These are phyloP conservation scores for Hemileccinum rubropunctum DNA, from an alignment of 768 basidiomycete genomes.

Conservation along the genomic window DNA sequence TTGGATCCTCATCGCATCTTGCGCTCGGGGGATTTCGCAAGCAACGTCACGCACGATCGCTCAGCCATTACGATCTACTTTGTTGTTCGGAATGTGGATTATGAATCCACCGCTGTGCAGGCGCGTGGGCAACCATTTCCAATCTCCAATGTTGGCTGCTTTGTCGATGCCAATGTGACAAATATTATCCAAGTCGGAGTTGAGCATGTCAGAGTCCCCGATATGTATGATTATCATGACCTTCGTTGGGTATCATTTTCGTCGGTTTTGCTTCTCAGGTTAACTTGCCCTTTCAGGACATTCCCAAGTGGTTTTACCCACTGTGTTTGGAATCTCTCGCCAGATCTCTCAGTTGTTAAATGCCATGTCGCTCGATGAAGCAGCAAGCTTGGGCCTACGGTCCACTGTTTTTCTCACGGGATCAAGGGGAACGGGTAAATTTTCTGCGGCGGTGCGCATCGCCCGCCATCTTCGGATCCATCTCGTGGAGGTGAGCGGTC, in stretches of 20 bases:
- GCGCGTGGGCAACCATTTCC: constrained; percentile 48
- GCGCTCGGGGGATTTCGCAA: constrained; percentile 3
- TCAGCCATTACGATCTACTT: constrained; percentile 66
- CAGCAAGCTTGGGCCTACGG: constrained; percentile 59
- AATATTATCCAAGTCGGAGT: constrained; percentile 78
- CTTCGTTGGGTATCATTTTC: constrained; percentile 40
- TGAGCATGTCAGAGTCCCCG: constrained; percentile 63
- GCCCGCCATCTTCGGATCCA: constrained; percentile 71
- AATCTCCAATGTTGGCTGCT: constrained; percentile 77
- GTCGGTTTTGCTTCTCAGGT: not conserved
- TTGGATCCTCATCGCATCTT: constrained; percentile 17
- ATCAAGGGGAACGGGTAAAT: constrained; percentile 78
- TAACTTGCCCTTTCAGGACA: constrained; percentile 23
- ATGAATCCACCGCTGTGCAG: constrained; percentile 46
- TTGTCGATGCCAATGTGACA: constrained; percentile 72
- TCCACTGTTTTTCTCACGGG: constrained; percentile 79
- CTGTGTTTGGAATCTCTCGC: constrained; percentile 34
- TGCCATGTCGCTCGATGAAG: constrained; percentile 55
- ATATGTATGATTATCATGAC: constrained; percentile 45
- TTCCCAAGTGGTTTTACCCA: not conserved
- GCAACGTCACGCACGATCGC: not conserved
- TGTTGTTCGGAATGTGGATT: constrained; percentile 72
- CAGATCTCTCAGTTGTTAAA: constrained; percentile 57
- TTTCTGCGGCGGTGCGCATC: constrained; percentile 54
- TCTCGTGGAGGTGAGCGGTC: constrained; percentile 59